phyloP scores from a whole-genome alignment of 495 filamentous ascomycete species.

The Oleoguttula mirabilis region DNA sequence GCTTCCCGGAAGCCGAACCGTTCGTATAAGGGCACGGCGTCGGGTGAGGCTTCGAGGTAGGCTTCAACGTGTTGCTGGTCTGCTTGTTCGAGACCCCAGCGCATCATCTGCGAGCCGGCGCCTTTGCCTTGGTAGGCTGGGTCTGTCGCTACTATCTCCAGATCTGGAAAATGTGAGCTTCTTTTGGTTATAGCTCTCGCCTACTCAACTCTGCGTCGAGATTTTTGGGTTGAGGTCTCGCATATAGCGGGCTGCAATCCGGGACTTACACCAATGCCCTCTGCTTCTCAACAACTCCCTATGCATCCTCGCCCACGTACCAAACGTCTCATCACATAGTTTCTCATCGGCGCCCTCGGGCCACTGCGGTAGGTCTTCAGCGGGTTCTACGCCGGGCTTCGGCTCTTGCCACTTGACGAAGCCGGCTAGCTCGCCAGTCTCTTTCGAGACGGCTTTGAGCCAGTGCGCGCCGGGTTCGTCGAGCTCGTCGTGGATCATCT shows the following conservation, averaged over 20 bases:
- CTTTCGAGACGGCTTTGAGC: conserved; percentile 12
- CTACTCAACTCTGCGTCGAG: no score
- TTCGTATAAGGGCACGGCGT: conserved; percentile 18
- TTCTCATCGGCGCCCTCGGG: conserved; percentile 14
- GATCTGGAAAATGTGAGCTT: no score
- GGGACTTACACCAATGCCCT: conserved; percentile 18
- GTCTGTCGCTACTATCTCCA: conserved; percentile 22
- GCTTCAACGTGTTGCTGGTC: conserved; percentile 14
- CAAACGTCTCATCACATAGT: conserved; percentile 17
- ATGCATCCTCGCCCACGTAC: conserved; percentile 9
- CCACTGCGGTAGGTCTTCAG: conserved; percentile 14
- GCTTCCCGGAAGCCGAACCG: conserved; percentile 18
- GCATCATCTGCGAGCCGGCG: conserved; percentile 23
- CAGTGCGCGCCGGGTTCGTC: conserved; percentile 11
- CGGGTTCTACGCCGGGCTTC: conserved; percentile 1
- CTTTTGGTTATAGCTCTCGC: no score
- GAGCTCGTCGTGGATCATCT: conserved; percentile 15
- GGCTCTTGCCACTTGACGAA: conserved; percentile 12
- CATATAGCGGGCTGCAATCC: not conserved
- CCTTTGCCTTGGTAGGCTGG: conserved; percentile 24
- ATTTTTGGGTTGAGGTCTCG: not conserved
- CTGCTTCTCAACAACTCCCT: conserved; percentile 11
- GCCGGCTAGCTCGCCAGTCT: conserved; percentile 4
- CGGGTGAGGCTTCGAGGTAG: conserved; percentile 20
- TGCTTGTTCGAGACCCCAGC: conserved; percentile 24